A percentile compares a stretch with the other conserved stretches of the same genome.
These are phyloP conservation scores for Filosporella fistucella DNA, from an alignment of 495 filamentous ascomycete genomes.

Conservation along the genomic window DNA sequence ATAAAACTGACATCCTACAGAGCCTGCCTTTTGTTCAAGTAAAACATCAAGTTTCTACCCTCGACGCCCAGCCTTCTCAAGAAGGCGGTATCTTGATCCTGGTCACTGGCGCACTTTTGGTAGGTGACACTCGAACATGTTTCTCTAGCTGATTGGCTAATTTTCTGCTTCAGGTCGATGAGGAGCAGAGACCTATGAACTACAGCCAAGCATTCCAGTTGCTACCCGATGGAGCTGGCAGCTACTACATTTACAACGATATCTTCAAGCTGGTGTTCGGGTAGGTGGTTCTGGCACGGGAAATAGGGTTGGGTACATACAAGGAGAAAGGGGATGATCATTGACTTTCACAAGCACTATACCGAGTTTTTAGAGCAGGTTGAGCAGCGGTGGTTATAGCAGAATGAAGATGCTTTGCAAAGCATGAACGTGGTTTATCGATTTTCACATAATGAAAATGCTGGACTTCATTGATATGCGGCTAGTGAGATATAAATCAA, in stretches of 20 bases:
- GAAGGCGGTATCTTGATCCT: conserved; percentile 69
- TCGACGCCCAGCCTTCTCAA: conserved; percentile 72
- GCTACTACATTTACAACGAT: conserved; percentile 87
- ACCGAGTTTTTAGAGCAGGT: conserved; percentile 18
- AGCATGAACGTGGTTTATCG: no score
- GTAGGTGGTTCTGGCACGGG: conserved; percentile 17
- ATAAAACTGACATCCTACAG: conserved; percentile 36
- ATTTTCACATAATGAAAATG: no score
- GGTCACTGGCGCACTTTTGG: conserved; percentile 78
- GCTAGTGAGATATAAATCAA: no score
- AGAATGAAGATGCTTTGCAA: no score
- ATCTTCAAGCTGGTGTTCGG: conserved; percentile 80
- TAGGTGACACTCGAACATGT: conserved; percentile 41
- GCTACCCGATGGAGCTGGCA: conserved; percentile 57
- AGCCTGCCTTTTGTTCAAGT: conserved; percentile 76
- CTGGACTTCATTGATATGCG: no score
- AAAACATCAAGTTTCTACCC: conserved; percentile 58
- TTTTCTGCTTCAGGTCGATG: conserved; percentile 61
- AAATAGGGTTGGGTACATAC: conserved; percentile 13
- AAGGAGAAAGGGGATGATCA: background rate
- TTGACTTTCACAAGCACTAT: conserved; percentile 20
- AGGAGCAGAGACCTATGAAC: conserved; percentile 72
- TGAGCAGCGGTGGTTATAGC: conserved; percentile 3
- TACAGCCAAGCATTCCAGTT: conserved; percentile 87
- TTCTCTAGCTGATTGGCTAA: background rate